These are phyloP conservation scores for Colletotrichum aenigma DNA, from an alignment of 2,329 filamentous ascomycete genomes.

Conservation along the genomic window DNA sequence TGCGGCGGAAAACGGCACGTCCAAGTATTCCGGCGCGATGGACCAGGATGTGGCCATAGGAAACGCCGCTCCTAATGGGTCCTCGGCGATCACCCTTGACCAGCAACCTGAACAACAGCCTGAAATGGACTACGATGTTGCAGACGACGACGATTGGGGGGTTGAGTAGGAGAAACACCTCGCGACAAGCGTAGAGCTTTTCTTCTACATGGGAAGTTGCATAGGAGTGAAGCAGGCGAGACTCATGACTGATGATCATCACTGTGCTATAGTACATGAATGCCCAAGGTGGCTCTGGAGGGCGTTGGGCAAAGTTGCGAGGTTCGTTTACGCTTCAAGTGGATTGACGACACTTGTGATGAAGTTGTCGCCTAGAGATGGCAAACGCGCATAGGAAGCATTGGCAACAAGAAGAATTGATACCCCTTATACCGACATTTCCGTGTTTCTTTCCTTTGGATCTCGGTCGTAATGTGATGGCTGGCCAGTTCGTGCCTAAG, in stretches of 20 bases:
- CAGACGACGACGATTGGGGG: constrained; percentile 54
- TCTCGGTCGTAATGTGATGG: background rate
- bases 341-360: background rate
- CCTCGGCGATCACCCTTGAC: constrained; percentile 16
- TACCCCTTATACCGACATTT: background rate
- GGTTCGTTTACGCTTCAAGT: background rate
- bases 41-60: constrained; percentile 17
- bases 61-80: constrained; percentile 15
- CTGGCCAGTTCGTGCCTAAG: background rate
- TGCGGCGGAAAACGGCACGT: constrained; percentile 1
- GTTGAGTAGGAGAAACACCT: constrained; percentile 10
- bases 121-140: constrained; percentile 60
- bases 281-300: background rate
- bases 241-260: background rate
- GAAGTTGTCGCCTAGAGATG: background rate
- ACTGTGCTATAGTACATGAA: background rate
- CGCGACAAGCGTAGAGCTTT: background rate
- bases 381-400: background rate
- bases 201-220: background rate
- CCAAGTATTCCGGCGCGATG: background rate
- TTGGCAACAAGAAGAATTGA: background rate
- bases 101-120: constrained; percentile 35
- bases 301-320: background rate
- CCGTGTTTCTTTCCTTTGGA: background rate
- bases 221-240: background rate